Conservation (phyloP, 2,329 filamentous ascomycete species). For the Hymenotorrendiella dingleyae region DNA sequence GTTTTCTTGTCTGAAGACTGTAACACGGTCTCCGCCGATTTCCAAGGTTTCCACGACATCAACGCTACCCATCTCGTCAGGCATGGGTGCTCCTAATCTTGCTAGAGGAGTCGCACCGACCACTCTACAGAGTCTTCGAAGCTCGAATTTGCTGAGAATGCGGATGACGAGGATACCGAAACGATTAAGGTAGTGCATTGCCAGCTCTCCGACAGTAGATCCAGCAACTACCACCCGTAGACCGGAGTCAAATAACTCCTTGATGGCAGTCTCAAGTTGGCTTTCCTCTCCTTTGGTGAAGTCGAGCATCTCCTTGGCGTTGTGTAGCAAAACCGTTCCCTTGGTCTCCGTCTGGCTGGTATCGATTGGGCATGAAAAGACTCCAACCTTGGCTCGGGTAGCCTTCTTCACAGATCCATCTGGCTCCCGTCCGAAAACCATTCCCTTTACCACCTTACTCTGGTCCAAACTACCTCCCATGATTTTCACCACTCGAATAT, state of each 20-base stretch:
- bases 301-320: conserved; percentile 97
- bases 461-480: conserved; percentile 96
- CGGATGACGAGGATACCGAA: conserved; percentile 95
- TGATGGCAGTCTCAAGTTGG: conserved; percentile 85
- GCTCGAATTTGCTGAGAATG: conserved; percentile 95
- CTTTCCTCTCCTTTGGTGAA: conserved; percentile 96
- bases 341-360: conserved; percentile 97
- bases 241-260: conserved; percentile 92
- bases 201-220: conserved; percentile 89
- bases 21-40: conserved; percentile 96
- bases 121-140: conserved; percentile 89
- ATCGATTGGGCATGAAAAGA: conserved; percentile 95
- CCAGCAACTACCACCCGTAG: conserved; percentile 88
- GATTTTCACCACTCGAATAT: conserved; percentile 98
- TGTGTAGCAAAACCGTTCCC: conserved; percentile 93
- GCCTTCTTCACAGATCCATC: conserved; percentile 89
- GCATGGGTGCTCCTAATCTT: conserved; percentile 93
- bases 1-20: conserved; percentile 95
- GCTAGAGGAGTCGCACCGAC: conserved; percentile 96
- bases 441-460: conserved; percentile 90
- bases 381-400: conserved; percentile 87
- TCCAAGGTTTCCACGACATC: conserved; percentile 96
- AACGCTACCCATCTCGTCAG: conserved; percentile 96
- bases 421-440: conserved; percentile 97
- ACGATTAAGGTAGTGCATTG: conserved; percentile 95